Base-by-base conservation (phyloP, 2,329 filamentous ascomycete species). In the Pseudogymnoascus sp. region DNA sequence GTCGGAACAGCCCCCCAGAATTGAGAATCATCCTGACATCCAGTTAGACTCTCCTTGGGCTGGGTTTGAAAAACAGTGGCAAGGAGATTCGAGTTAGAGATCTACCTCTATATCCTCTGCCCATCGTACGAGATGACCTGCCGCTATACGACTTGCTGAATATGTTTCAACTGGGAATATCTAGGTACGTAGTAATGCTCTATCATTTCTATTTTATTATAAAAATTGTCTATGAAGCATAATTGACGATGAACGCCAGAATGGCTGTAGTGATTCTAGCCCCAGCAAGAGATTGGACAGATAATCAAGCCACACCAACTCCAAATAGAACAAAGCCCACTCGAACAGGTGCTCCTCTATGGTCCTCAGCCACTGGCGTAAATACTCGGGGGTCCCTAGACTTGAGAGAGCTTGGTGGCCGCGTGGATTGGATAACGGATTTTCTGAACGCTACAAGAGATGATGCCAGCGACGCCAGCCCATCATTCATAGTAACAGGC, bases 101-200 rank as follows among this genome's bases (percentile, higher is more conserved):
- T 61, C 61, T 72, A 2, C 64, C 64, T 12, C 35, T 72, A 7
- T 70, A 72, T 63, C 70, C 70, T 33, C 33, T 72, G 19, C 70
- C 70, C 6, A 69, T 72, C 28, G 66, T 72, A 8, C 64, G 65
- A 37, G 68, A 69, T 19, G 66, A 70, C 28, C 68, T 70, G 63
- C 63, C 66, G 12, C 61, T 68, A 2, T 71, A 70, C 56, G 68
- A 70, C 31, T 64, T 71, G 59, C 59, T 72, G n/a, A 68, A 70
- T 33, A 61, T 71, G 53, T 71, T 72, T 50, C 70, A 71, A 53
- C 24, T 68, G 8, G 70, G 70, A 22, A 67, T 72, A 62, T 68
- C 70, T 24, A 69, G 68, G 70, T 70, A 64, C 19, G 60, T 59
- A 8, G 35, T 56, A 38, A 10, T 2, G 11, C 11, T 53, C n/a